phyloP scores from a whole-genome alignment of 257 asterid species.

The Mitragyna speciosa region DNA sequence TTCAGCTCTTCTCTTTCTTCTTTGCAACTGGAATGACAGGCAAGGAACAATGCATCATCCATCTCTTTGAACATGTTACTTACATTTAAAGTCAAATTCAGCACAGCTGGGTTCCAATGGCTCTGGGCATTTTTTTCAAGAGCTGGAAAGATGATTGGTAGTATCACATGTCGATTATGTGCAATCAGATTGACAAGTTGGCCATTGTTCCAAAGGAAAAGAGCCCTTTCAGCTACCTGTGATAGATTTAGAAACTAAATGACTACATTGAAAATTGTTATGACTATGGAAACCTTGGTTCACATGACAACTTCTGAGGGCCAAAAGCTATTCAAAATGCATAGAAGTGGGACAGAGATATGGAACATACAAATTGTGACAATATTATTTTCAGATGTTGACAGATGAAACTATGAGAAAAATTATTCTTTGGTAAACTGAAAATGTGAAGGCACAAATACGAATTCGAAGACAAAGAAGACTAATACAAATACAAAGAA shows the following conservation, averaged over 20 bases:
- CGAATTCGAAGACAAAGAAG: no score
- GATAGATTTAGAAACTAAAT: neutral
- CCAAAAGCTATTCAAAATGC: neutral
- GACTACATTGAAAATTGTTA: neutral
- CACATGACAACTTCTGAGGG: neutral
- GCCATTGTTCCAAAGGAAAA: constrained; percentile 80
- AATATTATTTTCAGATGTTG: neutral
- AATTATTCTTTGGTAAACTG: neutral
- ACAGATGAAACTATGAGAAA: neutral
- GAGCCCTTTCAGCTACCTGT: constrained; percentile 92
- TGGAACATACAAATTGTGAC: neutral
- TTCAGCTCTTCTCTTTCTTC: constrained; percentile 48
- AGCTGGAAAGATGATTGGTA: constrained; percentile 77
- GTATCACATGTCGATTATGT: constrained; percentile 65
- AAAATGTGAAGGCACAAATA: neutral
- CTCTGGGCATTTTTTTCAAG: constrained; percentile 58
- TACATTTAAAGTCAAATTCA: constrained; percentile 65
- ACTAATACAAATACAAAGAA: no score
- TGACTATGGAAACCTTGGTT: neutral
- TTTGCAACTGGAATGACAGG: constrained; percentile 55
- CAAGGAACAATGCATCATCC: constrained; percentile 58
- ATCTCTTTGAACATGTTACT: constrained; percentile 66
- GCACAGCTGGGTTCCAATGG: constrained; percentile 85
- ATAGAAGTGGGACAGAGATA: neutral
- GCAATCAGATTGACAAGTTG: constrained; percentile 63